Evolutionary conservation across 2,329 filamentous ascomycete genomes (phyloP), one percentile per base, ranked within the genome.

Genomic region (Dendryphion nanum): DNA sequence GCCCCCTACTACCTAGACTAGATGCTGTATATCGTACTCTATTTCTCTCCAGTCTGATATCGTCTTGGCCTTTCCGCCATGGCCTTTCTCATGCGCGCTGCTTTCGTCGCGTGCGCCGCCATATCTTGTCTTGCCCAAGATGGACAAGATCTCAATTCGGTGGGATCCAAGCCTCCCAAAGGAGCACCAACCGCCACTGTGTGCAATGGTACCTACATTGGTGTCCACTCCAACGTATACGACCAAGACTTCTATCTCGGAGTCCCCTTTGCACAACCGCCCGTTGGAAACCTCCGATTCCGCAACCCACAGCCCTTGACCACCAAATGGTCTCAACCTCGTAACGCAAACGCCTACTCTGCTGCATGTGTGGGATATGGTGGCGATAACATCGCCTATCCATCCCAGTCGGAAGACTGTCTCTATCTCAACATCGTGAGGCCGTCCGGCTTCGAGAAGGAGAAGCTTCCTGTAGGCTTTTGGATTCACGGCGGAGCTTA

Each of bases 401-500:
- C n/a, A n/a, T 83, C 56, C 79, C 78, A 61, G 81, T 86, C 55
- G 1, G 60, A 64, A 30, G 60, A 64, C 41, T 64, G 60, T 37
- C 55, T 81, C 14, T 77, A 76, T 35, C 53, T 79, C 16, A 78
- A 77, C 38, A 68, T 80, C 28, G 65, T 74, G 1, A 64, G 72
- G 0, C 76, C 76, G 8, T 37, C 52, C 18, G 55, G 55, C 19
- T 49, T 38, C 17, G 50, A 57, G 16, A 16, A n/a, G 16, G 57
- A 61, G n/a, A 66, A 66, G 3, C 61, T 79, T 2, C 77, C 77
- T 0, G 76, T 79, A 0, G 63, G 76, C n/a, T 66, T 75, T 8
- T 78, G 75, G 53, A 71, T 80, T 5, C 75, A 79, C 40, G 77
- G 77, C 1, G 76, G 76, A 6, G 76, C 72, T 0, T 71, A 75